phyloP scores from a whole-genome alignment of 768 basidiomycete genomes.

The Hypholoma fasciculare region DNA sequence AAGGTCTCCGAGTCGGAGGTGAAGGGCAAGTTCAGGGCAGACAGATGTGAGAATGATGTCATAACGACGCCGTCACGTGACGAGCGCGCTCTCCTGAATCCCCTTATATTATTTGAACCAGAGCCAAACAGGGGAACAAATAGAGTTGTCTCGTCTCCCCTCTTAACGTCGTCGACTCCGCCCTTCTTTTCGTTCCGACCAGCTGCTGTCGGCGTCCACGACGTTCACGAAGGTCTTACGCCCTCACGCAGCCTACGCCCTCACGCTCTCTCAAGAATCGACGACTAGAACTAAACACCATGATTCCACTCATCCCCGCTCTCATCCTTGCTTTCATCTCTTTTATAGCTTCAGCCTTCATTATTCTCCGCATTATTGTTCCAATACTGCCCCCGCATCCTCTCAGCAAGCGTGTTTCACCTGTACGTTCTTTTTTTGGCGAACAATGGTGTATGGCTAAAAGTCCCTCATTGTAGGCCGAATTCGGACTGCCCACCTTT shows the following conservation, averaged over 20 bases:
- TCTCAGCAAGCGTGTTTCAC: constrained; percentile 71
- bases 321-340: constrained; percentile 70
- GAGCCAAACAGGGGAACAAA: constrained; percentile 37
- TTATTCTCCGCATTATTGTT: constrained; percentile 74
- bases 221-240: constrained; percentile 43
- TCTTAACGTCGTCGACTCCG: constrained; percentile 18
- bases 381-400: constrained; percentile 75
- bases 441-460: constrained; percentile 14
- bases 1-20: neutral
- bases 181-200: constrained; percentile 28
- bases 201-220: constrained; percentile 29
- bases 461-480: constrained; percentile 48
- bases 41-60: neutral
- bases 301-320: constrained; percentile 70
- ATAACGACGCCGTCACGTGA: constrained; percentile 32
- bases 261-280: constrained; percentile 34
- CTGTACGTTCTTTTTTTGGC: constrained; percentile 44
- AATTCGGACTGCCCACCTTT: constrained; percentile 74
- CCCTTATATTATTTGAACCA: constrained; percentile 34
- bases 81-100: constrained; percentile 22
- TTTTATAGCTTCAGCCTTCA: constrained; percentile 70
- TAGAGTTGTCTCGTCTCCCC: constrained; percentile 19
- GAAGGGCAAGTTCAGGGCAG: neutral
- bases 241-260: constrained; percentile 46
- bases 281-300: constrained; percentile 30